phyloP scores from a whole-genome alignment of 371 early-diverging fungal species.

The Rhizopus microsporus region DNA sequence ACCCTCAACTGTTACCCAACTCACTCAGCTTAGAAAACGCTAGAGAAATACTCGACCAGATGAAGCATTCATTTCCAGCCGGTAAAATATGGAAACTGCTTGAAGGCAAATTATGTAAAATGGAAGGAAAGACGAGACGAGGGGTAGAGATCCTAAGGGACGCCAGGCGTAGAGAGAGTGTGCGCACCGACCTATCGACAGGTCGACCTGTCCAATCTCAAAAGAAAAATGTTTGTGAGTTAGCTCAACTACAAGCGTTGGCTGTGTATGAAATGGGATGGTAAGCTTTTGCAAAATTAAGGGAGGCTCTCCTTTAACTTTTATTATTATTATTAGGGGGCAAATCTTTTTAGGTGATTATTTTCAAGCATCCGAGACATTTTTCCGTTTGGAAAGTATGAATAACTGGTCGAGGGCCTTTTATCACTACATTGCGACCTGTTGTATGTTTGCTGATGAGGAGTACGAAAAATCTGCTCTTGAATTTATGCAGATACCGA shows the following conservation, averaged over 20 bases:
- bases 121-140: slow-evolving; percentile 46
- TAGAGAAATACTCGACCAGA: slow-evolving; percentile 36
- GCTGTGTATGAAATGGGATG: slow-evolving; percentile 56
- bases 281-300: slow-evolving; percentile 21
- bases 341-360: slow-evolving; percentile 55
- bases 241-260: slow-evolving; percentile 43
- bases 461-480: slow-evolving; percentile 51
- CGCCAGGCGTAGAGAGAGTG: slow-evolving; percentile 33
- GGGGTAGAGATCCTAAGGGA: slow-evolving; percentile 48
- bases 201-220: not conserved
- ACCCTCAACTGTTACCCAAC: slow-evolving; percentile 41
- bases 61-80: slow-evolving; percentile 37
- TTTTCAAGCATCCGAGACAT: slow-evolving; percentile 52
- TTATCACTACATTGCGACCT: slow-evolving; percentile 55
- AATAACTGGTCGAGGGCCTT: slow-evolving; percentile 56
- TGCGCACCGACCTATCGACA: slow-evolving; percentile 7
- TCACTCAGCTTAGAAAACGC: slow-evolving; percentile 39
- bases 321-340: slow-evolving; percentile 29
- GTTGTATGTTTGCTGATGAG: slow-evolving; percentile 55
- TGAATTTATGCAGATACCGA: slow-evolving; percentile 46
- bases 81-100: slow-evolving; percentile 48
- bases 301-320: not conserved
- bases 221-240: slow-evolving; percentile 24
- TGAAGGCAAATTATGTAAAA: slow-evolving; percentile 48
- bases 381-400: slow-evolving; percentile 51